phyloP scores from a whole-genome alignment of 352 stramenopile genomes.

The Phytophthora melonis region DNA sequence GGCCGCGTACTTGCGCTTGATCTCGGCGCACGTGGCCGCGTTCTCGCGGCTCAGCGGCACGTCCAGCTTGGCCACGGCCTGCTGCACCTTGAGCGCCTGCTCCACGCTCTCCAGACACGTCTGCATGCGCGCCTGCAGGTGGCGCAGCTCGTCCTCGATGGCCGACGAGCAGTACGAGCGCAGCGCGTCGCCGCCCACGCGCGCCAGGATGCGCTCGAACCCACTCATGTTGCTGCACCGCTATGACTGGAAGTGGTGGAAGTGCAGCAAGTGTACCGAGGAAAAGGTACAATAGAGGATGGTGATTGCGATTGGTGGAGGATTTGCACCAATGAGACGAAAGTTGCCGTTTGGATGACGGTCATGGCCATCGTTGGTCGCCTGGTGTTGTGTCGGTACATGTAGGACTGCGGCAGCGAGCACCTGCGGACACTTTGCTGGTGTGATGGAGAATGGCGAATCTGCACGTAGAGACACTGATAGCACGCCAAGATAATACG shows the following conservation, averaged over 20 bases:
- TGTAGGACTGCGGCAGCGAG: neutral
- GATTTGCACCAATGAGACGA: neutral
- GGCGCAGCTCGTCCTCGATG: constrained; percentile 78
- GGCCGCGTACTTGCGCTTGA: constrained; percentile 62
- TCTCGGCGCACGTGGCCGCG: constrained; percentile 54
- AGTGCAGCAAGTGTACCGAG: neutral
- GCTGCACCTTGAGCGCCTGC: constrained; percentile 67
- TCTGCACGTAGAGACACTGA: neutral
- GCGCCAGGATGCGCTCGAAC: constrained; percentile 79
- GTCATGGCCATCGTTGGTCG: neutral
- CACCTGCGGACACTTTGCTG: neutral
- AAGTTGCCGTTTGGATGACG: neutral
- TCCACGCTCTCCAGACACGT: constrained; percentile 62
- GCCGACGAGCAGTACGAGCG: constrained; percentile 79
- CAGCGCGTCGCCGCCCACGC: constrained; percentile 71
- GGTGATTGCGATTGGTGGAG: neutral
- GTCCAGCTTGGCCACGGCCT: constrained; percentile 67
- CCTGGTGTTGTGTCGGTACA: too few relatives aligned
- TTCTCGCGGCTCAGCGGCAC: constrained; percentile 71
- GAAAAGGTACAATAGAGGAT: neutral
- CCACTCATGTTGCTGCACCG: constrained; percentile 53
- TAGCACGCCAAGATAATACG: too few relatives aligned
- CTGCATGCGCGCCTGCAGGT: constrained; percentile 69
- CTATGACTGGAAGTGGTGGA: neutral
- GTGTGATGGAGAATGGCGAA: neutral